These are phyloP conservation scores for Colletotrichum acutatum DNA, from an alignment of 2,329 filamentous ascomycete genomes.

Conservation along the genomic window DNA sequence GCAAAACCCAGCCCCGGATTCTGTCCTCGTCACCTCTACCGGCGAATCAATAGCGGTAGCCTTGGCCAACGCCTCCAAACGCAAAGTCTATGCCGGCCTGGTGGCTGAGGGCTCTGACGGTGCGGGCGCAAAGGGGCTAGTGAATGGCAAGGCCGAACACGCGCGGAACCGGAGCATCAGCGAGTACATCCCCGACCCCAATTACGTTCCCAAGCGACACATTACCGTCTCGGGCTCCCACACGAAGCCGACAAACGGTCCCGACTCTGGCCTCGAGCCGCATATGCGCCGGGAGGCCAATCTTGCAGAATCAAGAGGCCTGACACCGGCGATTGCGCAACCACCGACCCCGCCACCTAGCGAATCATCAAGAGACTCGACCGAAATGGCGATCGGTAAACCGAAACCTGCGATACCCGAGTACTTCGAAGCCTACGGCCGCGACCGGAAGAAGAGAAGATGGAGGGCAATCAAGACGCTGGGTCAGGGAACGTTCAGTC, in stretches of 20 bases:
- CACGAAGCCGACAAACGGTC: conserved; percentile 51
- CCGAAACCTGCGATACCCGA: conserved; percentile 60
- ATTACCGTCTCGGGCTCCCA: conserved; percentile 77
- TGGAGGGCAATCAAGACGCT: conserved; percentile 86
- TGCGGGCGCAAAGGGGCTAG: conserved; percentile 38
- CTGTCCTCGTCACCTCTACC: conserved; percentile 61
- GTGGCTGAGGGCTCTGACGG: conserved; percentile 44
- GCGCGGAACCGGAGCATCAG: conserved; percentile 84
- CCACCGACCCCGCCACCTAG: conserved; percentile 87
- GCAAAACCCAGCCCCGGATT: conserved; percentile 51
- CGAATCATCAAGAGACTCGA: conserved; percentile 68
- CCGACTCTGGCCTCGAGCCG: conserved; percentile 51
- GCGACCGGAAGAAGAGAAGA: conserved; percentile 75
- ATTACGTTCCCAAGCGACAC: conserved; percentile 76
- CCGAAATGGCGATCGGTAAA: conserved; percentile 53
- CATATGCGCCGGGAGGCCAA: conserved; percentile 80
- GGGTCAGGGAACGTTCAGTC: conserved; percentile 95
- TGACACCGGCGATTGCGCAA: conserved; percentile 68
- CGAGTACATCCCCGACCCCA: conserved; percentile 83
- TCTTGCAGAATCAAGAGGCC: conserved; percentile 80
- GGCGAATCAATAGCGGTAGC: conserved; percentile 64
- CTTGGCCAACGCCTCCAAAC: conserved; percentile 63
- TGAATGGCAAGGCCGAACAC: conserved; percentile 36
- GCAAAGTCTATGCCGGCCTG: conserved; percentile 66
- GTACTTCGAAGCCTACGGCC: conserved; percentile 76